These are phyloP conservation scores for Allium cepa DNA, from an alignment of 106 monocot species.

Conservation along the genomic window DNA sequence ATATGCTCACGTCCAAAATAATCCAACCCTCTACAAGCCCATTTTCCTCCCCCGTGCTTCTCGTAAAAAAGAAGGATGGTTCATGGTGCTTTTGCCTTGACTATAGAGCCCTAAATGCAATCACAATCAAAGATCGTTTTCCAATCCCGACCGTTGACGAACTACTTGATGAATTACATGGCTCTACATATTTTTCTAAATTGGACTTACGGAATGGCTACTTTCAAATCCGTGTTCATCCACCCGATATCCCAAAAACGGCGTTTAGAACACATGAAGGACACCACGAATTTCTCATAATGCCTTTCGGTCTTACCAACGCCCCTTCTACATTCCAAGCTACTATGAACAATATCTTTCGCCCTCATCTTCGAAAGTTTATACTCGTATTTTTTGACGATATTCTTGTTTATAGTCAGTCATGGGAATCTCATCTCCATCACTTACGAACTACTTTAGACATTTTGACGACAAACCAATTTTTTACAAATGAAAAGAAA, in stretches of 20 bases:
- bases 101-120: background rate
- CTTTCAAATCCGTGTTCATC: background rate
- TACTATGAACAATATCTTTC: background rate
- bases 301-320: background rate
- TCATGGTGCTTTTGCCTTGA: background rate
- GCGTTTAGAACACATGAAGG: background rate
- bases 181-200: background rate
- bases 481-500: background rate
- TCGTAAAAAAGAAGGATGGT: background rate
- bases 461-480: background rate
- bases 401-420: background rate
- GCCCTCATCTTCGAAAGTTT: background rate
- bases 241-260: background rate
- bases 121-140: background rate
- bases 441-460: background rate
- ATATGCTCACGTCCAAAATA: background rate
- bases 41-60: background rate
- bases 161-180: background rate
- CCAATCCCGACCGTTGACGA: background rate
- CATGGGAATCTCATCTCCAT: background rate
- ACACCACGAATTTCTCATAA: background rate
- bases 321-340: background rate
- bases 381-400: constrained; percentile 1
- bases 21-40: background rate
- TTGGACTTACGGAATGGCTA: background rate